These are phyloP conservation scores for Kuraishia capsulata DNA, from an alignment of 805 yeast species.

Conservation along the genomic window DNA sequence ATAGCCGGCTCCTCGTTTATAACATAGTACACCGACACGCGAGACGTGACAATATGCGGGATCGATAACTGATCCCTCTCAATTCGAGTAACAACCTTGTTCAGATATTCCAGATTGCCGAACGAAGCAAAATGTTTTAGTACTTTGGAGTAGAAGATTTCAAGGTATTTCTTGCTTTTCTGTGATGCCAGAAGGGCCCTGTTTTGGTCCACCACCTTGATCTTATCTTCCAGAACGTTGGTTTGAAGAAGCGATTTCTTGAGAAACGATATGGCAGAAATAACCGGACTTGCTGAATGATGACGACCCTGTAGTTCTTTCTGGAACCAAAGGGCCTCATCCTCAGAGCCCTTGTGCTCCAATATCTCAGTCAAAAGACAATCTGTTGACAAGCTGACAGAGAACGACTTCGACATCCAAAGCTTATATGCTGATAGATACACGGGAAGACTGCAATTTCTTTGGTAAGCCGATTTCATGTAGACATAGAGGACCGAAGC, in stretches of 20 bases:
- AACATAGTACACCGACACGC: not conserved
- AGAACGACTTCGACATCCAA: not conserved
- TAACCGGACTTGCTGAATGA: not conserved
- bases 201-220: not conserved
- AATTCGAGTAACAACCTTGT: not conserved
- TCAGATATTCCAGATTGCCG: not conserved
- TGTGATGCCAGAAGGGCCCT: not conserved
- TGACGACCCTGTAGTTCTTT: not conserved
- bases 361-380: not conserved
- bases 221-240: not conserved
- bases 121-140: not conserved
- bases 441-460: not conserved
- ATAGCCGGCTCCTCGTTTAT: not conserved
- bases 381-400: not conserved
- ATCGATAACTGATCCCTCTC: not conserved
- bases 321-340: not conserved
- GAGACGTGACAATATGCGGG: not conserved
- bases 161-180: not conserved
- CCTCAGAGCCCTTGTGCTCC: not conserved
- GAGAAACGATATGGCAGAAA: not conserved
- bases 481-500: not conserved
- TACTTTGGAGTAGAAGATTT: not conserved
- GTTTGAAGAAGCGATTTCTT: not conserved
- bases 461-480: not conserved
- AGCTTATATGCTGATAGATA: not conserved